Base-by-base conservation (phyloP, 768 basidiomycete species). In the Mrakia gelida region DNA sequence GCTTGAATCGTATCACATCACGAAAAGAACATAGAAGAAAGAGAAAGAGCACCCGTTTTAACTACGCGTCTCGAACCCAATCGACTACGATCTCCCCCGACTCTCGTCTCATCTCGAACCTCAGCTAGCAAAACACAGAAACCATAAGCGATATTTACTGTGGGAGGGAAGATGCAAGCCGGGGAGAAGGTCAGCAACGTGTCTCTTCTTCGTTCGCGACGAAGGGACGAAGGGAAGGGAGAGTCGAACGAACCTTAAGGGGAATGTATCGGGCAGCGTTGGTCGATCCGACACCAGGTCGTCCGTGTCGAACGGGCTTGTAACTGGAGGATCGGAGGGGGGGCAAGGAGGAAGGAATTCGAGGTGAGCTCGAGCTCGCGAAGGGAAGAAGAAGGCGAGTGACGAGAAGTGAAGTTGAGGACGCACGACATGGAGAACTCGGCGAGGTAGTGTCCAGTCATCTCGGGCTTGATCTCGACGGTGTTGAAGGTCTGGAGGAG, bases 381-480 rank as follows among this genome's bases (percentile, higher is more conserved):
- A 34, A 23, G 13, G 49, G 30, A 56, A 26, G 30, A 56, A 26
- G 30, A 56, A 15, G 11, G 10, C 30, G 16, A 34, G 61, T 15
- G 73, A 61, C 56, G 18, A 59, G 59, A 18, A 43, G 21, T 23
- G 34, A 34, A 34, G n/a, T 63, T 16, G 21, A 28, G 23, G 2
- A 76, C 75, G 92, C 97, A 98, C 79, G 96, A 94, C 88, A 92
- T 93, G 75, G 84, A 85, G 84, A 86, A 86, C 87, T 99, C 97
- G 80, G 89, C 97, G 84, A 98, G 94, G 88, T 99, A 98, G 90
- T 96, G 95, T 79, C 97, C 97, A 80, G 92, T 93, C 97, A 99
- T 99, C 87, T 99, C 97, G 81, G 97, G 95, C 88, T 96, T 98
- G 88, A 98, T 95, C 87, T 98, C 96, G 80, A 98, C 94, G 62